Conservation (phyloP, 176 grass and related monocot genomes). For the Phragmites australis region DNA sequence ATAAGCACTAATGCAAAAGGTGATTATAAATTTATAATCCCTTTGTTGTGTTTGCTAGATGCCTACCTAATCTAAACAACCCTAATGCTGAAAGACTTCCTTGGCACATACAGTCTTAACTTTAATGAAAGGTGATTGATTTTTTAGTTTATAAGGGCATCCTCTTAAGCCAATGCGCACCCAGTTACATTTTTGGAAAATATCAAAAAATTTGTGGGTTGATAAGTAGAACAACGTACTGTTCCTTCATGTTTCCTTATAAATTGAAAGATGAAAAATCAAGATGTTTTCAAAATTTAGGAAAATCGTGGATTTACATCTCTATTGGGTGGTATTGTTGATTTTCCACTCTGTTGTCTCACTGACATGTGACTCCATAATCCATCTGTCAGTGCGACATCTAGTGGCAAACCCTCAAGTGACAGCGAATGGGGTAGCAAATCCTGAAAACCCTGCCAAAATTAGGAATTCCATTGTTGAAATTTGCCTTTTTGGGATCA, state of each 20-base stretch:
- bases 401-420: neutral
- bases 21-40: neutral
- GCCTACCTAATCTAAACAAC: neutral
- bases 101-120: neutral
- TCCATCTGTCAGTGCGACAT: too few relatives aligned
- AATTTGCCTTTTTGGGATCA: neutral
- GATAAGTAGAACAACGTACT: neutral
- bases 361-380: neutral
- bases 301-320: neutral
- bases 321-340: neutral
- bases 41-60: neutral
- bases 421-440: neutral
- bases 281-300: neutral
- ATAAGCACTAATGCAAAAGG: neutral
- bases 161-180: neutral
- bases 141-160: neutral
- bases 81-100: neutral
- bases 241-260: neutral
- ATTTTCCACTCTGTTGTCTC: neutral
- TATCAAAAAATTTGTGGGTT: neutral
- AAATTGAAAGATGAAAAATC: slow-evolving; percentile 1
- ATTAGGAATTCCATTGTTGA: neutral
- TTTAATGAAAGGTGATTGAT: neutral
- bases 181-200: neutral
- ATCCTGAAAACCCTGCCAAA: neutral